Base-by-base conservation (phyloP, 345 rosid genomes). In the Lumnitzera racemosa region DNA sequence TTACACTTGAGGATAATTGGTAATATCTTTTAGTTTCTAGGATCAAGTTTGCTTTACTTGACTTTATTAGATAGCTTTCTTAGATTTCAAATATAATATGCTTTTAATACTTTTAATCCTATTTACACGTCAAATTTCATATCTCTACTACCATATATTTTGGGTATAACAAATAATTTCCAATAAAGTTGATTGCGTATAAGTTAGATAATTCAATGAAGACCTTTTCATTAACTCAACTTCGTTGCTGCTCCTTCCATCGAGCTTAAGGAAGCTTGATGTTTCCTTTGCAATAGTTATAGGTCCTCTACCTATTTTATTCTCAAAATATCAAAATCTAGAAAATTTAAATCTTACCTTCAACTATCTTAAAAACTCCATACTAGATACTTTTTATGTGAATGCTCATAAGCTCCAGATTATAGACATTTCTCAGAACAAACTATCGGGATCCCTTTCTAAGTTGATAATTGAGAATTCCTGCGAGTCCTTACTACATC, bases 381-480 rank as follows among this genome's bases (percentile, higher is more conserved):
- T 91, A 47, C 96, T 95, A 0, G 76, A 76, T 24, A 78, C 76
- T 62, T 61, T 91, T 75, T 68, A 85, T 15, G 67, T 72, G 23
- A 67, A 53, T 29, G 62, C 79, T 68, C 80, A 78, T 66, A 82
- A 85, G 71, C 80, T 92, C 29, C 88, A 82, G 81, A 61, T 58
- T 31, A 88, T 89, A 56, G 96, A 89, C 69, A 77, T 92, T 13
- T 92, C 98, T 23, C 67, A 68, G 58, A 92, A 92, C 81, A 89
- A 89, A 66, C 67, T 92, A 15, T 75, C 94, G 24, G 96, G 98
- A 15, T 68, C 89, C 0, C 81, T 92, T 72, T 77, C 94, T 24
- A 77, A 79, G 61, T 66, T 85, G 67, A 73, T 62, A 62, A 69
- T 82, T 41, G 58, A 65, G 51, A 72, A 70, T 57, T 81, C 95